Percentiles rank a stretch among this genome's conserved stretches.
These are phyloP conservation scores for Aphanomyces euteiches DNA, from an alignment of 352 stramenopile genomes.

Conservation along the genomic window DNA sequence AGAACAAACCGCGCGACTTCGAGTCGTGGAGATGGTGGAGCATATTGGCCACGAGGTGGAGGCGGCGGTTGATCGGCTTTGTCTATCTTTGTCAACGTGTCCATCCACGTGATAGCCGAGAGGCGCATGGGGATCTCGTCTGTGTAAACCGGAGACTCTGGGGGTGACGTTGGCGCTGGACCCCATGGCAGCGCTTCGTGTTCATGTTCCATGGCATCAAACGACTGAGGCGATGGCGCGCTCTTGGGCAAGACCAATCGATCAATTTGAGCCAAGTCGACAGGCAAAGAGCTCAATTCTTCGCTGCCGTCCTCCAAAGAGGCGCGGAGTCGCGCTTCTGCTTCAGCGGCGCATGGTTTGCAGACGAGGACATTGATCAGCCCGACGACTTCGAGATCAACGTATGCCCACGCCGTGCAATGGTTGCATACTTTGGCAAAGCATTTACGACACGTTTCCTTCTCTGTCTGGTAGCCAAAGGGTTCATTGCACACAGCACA, in stretches of 20 bases:
- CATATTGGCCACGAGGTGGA: too few species aligned
- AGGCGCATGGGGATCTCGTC: conserved; percentile 11
- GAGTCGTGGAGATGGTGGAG: too few species aligned
- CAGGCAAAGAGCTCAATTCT: background rate
- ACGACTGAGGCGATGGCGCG: background rate
- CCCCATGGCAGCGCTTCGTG: background rate
- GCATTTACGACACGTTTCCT: background rate
- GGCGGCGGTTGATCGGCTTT: too few species aligned
- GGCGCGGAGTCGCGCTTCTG: background rate
- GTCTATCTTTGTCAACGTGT: background rate
- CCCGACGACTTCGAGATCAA: conserved; percentile 28
- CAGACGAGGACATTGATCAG: conserved; percentile 28
- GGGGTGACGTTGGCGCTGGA: too few species aligned
- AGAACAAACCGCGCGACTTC: too few species aligned
- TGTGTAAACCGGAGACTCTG: background rate
- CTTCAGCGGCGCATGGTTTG: conserved; percentile 13
- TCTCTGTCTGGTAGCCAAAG: background rate
- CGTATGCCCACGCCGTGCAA: conserved; percentile 20
- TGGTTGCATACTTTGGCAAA: conserved; percentile 4
- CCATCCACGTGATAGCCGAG: conserved; percentile 2
- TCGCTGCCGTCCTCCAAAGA: background rate
- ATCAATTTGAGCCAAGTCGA: background rate
- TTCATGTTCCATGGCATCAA: background rate
- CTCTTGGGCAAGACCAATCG: background rate
- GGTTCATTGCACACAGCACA: conserved; percentile 24